phyloP scores from a whole-genome alignment of 305 asterid genomes.

The Fraxinus angustifolia region DNA sequence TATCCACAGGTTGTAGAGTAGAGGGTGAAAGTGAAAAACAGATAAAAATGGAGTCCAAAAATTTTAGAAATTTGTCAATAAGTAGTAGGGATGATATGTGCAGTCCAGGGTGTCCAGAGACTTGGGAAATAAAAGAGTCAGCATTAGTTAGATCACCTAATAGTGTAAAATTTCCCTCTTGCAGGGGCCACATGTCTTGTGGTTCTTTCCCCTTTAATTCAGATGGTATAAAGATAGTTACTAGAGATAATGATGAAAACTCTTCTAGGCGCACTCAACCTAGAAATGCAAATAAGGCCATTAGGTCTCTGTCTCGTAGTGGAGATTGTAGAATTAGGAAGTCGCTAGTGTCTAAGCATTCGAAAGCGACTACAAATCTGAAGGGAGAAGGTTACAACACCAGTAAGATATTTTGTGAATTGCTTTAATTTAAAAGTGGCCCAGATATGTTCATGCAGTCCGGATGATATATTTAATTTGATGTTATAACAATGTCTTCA shows the following conservation, averaged over 20 bases:
- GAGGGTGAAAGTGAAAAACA: slow-evolving; percentile 45
- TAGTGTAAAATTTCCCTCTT: slow-evolving; percentile 53
- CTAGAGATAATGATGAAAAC: slow-evolving; percentile 81
- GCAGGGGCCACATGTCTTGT: slow-evolving; percentile 42
- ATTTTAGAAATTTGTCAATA: slow-evolving; percentile 42
- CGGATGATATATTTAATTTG: background rate
- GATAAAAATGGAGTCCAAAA: slow-evolving; percentile 37
- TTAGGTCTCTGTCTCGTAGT: slow-evolving; percentile 25
- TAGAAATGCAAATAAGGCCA: slow-evolving; percentile 45
- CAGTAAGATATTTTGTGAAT: slow-evolving; percentile 33
- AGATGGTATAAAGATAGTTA: slow-evolving; percentile 72
- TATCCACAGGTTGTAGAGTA: slow-evolving; percentile 26
- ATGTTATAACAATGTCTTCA: slow-evolving; percentile 21
- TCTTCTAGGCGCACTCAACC: slow-evolving; percentile 45
- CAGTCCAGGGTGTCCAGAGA: slow-evolving; percentile 19
- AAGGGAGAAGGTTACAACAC: slow-evolving; percentile 38
- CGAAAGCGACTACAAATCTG: slow-evolving; percentile 26
- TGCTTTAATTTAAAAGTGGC: background rate
- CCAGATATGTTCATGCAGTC: background rate
- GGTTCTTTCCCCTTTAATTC: slow-evolving; percentile 43
- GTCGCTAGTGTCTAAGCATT: slow-evolving; percentile 7
- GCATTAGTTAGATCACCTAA: slow-evolving; percentile 48
- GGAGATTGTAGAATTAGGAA: slow-evolving; percentile 46
- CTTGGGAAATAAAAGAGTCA: slow-evolving; percentile 38
- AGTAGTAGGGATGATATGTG: slow-evolving; percentile 27